Base-by-base conservation (phyloP, 352 stramenopile species). In the Phytophthora capsici region DNA sequence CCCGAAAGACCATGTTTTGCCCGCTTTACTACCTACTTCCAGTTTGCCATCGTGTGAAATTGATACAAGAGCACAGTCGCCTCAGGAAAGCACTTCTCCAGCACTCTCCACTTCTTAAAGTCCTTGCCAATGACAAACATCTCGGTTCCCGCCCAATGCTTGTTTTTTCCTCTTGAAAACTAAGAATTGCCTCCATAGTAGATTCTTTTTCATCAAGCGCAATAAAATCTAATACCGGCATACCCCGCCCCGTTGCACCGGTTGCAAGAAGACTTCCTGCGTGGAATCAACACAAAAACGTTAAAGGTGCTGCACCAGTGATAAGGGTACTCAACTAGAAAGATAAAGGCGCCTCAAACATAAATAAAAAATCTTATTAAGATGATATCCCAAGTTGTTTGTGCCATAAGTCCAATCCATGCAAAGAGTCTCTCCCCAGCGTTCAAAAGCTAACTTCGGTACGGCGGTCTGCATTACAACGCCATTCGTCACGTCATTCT, bases 161-260 rank as follows among this genome's bases (percentile, higher is more conserved):
- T 10, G 38, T 66, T 71, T 12, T 55, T 63, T 1, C 17, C 3
- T 13, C 71, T 75, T 28, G 70, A 62, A 16, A 69, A 62, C 9
- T 50, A 73, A 10, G 12, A 68, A 57, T 0, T 23, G 1, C 12
- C 45, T 26, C 34, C n/a, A 73, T 60, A 2, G 58, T 68, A 4
- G 13, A 5, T 0, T 51, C 47, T 40, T 55, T 59, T 23, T 73
- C 23, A 17, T 68, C 41, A 0, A 63, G 22, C 6, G 30, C 30
- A 1, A 36, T 7, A 12, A 36, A 36, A 12, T 36, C 30, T 12
- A 36, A 7, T 13, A 36, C 30, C 7, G 30, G 30, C 7, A 36
- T 36, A 36, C 30, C 30, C 7, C 30, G 30, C 12, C 30, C 30
- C 12, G 2, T 36, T 7, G 2, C 7, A 36, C 7, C 12, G 12